These are phyloP conservation scores for Terfezia claveryi DNA, from an alignment of 495 filamentous ascomycete species.

Conservation along the genomic window DNA sequence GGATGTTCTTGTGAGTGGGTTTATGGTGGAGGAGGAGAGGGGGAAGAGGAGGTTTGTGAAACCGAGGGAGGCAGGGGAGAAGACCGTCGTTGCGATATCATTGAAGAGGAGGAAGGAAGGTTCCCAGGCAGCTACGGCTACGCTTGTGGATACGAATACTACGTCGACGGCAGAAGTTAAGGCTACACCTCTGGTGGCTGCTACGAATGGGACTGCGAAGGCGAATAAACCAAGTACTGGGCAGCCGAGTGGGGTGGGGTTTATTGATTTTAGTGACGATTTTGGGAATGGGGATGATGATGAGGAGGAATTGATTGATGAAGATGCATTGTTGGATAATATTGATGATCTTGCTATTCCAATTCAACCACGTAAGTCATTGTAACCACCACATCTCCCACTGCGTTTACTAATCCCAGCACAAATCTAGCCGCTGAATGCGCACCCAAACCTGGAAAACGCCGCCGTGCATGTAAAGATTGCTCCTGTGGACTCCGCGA, in stretches of 20 bases:
- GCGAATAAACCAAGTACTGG: conserved; percentile 1
- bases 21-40: conserved; percentile 35
- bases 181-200: conserved; percentile 5
- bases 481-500: conserved; percentile 82
- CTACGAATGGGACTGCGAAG: neutral
- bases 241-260: conserved; percentile 41
- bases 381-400: neutral
- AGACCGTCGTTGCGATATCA: conserved; percentile 18
- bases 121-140: conserved; percentile 1
- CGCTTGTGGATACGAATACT: conserved; percentile 12
- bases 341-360: conserved; percentile 48
- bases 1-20: conserved; percentile 65
- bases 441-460: conserved; percentile 57
- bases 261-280: conserved; percentile 49
- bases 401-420: conserved; percentile 4
- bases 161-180: conserved; percentile 7
- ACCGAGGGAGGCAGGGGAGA: conserved; percentile 19
- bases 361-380: conserved; percentile 48
- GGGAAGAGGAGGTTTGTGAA: conserved; percentile 31
- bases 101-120: conserved; percentile 36
- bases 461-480: conserved; percentile 87
- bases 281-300: conserved; percentile 32
- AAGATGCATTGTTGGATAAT: conserved; percentile 53
- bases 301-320: conserved; percentile 73
- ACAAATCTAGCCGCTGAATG: conserved; percentile 50